Percentiles rank a stretch among this genome's conserved stretches.
Evolutionary conservation across 2,329 filamentous ascomycete species (phyloP).

Genomic region (Septoria linicola): DNA sequence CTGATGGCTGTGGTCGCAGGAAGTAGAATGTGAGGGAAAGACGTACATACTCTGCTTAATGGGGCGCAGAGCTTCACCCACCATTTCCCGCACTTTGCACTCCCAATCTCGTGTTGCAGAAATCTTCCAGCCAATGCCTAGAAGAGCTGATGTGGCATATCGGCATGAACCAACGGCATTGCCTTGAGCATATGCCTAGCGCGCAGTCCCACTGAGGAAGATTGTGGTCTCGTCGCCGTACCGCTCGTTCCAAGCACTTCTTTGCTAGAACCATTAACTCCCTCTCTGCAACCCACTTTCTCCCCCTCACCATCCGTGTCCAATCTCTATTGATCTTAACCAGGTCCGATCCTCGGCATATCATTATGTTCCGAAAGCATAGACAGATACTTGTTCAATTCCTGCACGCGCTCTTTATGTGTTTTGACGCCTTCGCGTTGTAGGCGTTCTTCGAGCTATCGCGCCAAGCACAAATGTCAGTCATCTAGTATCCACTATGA

Average conservation of each 20-base stretch:
- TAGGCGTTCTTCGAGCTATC: constrained; percentile 76
- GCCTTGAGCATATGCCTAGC: too few relatives aligned
- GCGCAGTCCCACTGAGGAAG: too few relatives aligned
- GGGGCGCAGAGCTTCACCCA: neutral
- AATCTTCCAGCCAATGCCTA: neutral
- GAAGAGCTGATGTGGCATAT: neutral
- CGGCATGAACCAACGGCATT: too few relatives aligned
- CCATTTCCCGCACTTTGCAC: neutral
- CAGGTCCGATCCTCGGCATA: constrained; percentile 67
- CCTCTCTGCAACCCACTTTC: too few relatives aligned
- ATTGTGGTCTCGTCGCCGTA: too few relatives aligned
- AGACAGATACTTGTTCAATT: constrained; percentile 90
- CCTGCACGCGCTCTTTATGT: constrained; percentile 94
- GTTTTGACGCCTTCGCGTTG: constrained; percentile 88
- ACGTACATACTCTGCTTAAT: constrained; percentile 10
- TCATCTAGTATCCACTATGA: too few relatives aligned
- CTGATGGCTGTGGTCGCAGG: neutral
- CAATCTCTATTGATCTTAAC: constrained; percentile 42
- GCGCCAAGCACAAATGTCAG: too few relatives aligned
- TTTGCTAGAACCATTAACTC: too few relatives aligned
- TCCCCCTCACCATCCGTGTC: neutral
- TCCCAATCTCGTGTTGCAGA: neutral
- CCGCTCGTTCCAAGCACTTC: too few relatives aligned
- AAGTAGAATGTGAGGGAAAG: neutral
- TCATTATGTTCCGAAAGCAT: constrained; percentile 95